Evolutionary conservation across 257 asterid species (phyloP), one percentile per base, ranked within the genome.

Genomic region (Craterostigma plantagineum): DNA sequence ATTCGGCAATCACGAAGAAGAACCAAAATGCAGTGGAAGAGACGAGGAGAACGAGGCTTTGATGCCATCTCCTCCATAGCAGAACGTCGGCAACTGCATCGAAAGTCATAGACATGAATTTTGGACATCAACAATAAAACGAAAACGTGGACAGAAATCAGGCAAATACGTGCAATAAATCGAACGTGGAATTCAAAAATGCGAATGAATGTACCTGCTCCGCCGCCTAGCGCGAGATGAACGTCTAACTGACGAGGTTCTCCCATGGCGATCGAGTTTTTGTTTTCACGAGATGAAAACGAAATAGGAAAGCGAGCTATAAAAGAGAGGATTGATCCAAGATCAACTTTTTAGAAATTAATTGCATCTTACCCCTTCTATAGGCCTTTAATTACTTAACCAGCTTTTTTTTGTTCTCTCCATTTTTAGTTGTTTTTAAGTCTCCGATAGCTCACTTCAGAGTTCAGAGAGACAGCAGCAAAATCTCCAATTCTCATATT

Each of bases 1-100:
- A 90, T 63, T 92, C 94, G 35, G 80, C 95, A 16, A 64, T 62
- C 65, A 83, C 99, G 61, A 90, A 79, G 18, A 83, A 68, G 66
- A 63, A 68, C 99, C 99, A 90, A 38, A 77, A 58, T 38, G 77
- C 67, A 36, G 95, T 74, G 33, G 95, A 72, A 23, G 76, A 72
- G 34, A 65, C 58, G 3, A 90, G 87, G 58, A 69, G 46, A 43
- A 55, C 58, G 47, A 50, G 58, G 57, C 87, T 75, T 14, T 57
- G 51, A 49, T 61, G 16, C 79, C 85, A 65, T 40, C 64, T 73
- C 62, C 54, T 83, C 99, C 99, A 90, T 65, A 75, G 52, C 42
- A 90, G 43, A 51, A 77, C 69, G 58, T 90, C 94, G 11, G 93
- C 92, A 64, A 72, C 98, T 87, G 95, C 70, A 62, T 46, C 48